Conservation (phyloP, 208 protist genomes). For the Trypanosoma lewisi region DNA sequence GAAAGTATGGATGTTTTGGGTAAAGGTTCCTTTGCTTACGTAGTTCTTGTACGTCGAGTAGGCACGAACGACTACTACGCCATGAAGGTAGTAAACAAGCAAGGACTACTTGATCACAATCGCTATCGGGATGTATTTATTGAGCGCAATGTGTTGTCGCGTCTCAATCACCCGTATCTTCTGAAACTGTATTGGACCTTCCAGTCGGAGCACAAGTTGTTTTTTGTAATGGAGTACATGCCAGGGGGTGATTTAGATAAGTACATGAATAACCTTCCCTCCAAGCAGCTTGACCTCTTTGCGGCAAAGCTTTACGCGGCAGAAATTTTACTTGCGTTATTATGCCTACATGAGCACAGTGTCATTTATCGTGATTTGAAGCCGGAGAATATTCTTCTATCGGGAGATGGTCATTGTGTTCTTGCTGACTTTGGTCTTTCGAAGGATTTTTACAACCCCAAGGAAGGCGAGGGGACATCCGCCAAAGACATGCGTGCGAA, state of each 20-base stretch:
- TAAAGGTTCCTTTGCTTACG: slow-evolving; percentile 94
- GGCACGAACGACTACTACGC: slow-evolving; percentile 92
- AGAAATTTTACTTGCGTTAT: slow-evolving; percentile 91
- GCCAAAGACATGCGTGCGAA: slow-evolving; percentile 84
- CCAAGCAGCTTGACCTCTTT: slow-evolving; percentile 84
- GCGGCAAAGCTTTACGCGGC: slow-evolving; percentile 92
- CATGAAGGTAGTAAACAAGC: slow-evolving; percentile 93
- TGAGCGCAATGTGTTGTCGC: slow-evolving; percentile 91
- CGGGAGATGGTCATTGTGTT: slow-evolving; percentile 83
- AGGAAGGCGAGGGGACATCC: slow-evolving; percentile 65
- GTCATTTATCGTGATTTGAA: slow-evolving; percentile 95
- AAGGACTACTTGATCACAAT: slow-evolving; percentile 88
- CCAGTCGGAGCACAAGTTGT: slow-evolving; percentile 95
- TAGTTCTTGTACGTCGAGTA: slow-evolving; percentile 91
- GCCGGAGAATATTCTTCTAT: slow-evolving; percentile 91
- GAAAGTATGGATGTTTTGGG: slow-evolving; percentile 90
- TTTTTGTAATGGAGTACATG: slow-evolving; percentile 96
- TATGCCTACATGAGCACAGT: slow-evolving; percentile 92
- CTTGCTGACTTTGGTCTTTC: slow-evolving; percentile 93
- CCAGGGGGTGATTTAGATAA: slow-evolving; percentile 92
- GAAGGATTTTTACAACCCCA: slow-evolving; percentile 89
- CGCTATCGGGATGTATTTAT: slow-evolving; percentile 91
- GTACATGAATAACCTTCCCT: slow-evolving; percentile 88
- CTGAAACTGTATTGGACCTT: slow-evolving; percentile 96
- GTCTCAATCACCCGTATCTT: slow-evolving; percentile 93